phyloP scores from a whole-genome alignment of 257 asterid species.

The Mentha longifolia region DNA sequence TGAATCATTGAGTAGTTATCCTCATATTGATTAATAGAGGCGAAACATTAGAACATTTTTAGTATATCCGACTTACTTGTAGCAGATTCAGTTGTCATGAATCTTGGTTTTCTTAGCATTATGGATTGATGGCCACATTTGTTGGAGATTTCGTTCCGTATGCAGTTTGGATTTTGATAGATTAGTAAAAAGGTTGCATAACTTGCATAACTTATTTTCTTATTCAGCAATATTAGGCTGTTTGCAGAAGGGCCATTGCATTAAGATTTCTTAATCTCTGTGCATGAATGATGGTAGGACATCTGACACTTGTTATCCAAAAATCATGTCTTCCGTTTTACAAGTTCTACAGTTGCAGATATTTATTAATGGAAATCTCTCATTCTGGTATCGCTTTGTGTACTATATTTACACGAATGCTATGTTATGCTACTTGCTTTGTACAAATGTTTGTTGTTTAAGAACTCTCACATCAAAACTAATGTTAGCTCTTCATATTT shows the following conservation, averaged over 20 bases:
- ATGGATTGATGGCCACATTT: not conserved
- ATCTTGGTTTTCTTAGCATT: not conserved
- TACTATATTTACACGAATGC: not conserved
- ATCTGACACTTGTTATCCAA: not conserved
- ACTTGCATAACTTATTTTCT: not conserved
- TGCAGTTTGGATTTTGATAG: conserved; percentile 14
- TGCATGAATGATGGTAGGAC: not conserved
- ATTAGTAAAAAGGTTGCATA: not conserved
- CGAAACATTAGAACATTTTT: not conserved
- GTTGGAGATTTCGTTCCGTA: not conserved
- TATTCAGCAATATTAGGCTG: not conserved
- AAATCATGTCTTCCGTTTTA: not conserved
- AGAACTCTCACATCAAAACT: conserved; percentile 2
- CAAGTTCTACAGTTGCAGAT: not conserved
- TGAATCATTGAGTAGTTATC: not conserved
- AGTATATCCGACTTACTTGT: not conserved
- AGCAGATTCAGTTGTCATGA: not conserved
- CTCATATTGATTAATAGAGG: not conserved
- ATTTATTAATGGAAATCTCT: not conserved
- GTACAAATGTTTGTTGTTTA: not conserved
- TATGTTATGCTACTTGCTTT: not conserved
- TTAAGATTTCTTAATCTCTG: not conserved
- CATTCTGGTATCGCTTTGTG: not conserved
- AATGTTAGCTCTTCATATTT: not conserved
- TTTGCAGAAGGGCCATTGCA: not conserved